Conservation (phyloP, 768 basidiomycete genomes). For the Macrolepiota albuminosa region DNA sequence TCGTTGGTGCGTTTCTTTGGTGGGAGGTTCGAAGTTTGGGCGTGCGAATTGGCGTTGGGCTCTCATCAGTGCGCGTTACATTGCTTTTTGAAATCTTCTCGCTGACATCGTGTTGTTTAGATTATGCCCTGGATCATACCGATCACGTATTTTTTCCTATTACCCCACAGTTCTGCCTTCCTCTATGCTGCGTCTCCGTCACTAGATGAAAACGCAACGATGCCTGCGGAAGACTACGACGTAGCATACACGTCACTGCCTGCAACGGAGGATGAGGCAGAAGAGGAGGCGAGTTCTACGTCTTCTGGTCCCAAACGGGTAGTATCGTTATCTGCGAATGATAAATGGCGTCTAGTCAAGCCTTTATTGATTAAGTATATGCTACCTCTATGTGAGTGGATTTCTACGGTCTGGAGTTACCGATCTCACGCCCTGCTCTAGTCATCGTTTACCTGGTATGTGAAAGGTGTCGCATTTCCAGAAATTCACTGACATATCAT, state of each 20-base stretch:
- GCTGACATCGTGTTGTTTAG: constrained; percentile 34
- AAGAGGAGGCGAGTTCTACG: constrained; percentile 35
- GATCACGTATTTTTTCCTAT: constrained; percentile 67
- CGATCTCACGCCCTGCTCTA: constrained; percentile 11
- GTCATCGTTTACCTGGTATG: constrained; percentile 44
- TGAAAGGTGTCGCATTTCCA: background rate
- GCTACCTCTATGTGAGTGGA: constrained; percentile 81
- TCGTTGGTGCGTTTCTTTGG: constrained; percentile 92
- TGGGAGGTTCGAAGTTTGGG: constrained; percentile 88
- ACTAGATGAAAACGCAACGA: constrained; percentile 33
- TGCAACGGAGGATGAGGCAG: constrained; percentile 33
- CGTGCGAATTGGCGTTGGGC: constrained; percentile 74
- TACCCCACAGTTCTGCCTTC: constrained; percentile 59
- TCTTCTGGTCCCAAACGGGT: constrained; percentile 34
- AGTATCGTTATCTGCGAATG: constrained; percentile 53
- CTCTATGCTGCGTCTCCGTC: constrained; percentile 31
- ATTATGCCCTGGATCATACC: constrained; percentile 81
- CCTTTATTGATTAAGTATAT: constrained; percentile 83
- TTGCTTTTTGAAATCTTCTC: background rate
- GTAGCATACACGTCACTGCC: constrained; percentile 41
- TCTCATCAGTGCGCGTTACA: constrained; percentile 62
- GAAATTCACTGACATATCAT: constrained; percentile 3
- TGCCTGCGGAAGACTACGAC: constrained; percentile 19
- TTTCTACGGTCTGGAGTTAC: background rate
- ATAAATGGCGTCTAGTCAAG: constrained; percentile 79